phyloP scores from a whole-genome alignment of 2,329 filamentous ascomycete genomes.

The Ophiostoma himal-ulmi region DNA sequence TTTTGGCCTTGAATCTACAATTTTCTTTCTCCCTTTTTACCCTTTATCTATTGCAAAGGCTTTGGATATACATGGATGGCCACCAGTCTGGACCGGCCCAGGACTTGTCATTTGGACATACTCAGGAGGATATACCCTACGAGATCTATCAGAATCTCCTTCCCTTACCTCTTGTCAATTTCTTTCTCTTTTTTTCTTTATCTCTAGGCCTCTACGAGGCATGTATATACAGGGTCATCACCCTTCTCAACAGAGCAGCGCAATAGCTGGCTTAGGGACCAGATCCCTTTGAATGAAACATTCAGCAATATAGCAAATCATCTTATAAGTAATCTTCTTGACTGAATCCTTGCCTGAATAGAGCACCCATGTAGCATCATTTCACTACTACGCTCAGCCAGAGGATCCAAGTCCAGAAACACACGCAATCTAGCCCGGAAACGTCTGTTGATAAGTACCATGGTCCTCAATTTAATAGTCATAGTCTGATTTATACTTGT shows the following conservation, averaged over 20 bases:
- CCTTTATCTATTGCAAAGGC: background rate
- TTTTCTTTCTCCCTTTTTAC: background rate
- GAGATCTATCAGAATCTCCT: background rate
- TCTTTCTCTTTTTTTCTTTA: background rate
- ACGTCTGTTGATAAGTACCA: background rate
- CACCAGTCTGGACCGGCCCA: slow-evolving; percentile 8
- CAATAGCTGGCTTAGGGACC: background rate
- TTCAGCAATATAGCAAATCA: background rate
- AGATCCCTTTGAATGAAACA: background rate
- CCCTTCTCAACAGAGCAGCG: background rate
- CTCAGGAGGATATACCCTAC: slow-evolving; percentile 14
- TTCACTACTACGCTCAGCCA: too few species aligned
- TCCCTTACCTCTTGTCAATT: background rate
- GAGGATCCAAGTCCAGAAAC: too few species aligned
- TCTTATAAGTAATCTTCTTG: background rate
- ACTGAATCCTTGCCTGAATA: background rate
- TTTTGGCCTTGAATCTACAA: background rate
- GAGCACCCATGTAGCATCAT: background rate
- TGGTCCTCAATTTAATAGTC: background rate
- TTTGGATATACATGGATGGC: background rate
- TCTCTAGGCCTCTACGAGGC: background rate
- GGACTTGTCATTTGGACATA: slow-evolving; percentile 1
- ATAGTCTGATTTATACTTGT: background rate
- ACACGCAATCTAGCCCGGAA: background rate
- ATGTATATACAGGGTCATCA: background rate